A percentile compares a stretch with the other conserved stretches of the same genome.
phyloP scores from a whole-genome alignment of 2,329 filamentous ascomycete species.

The Ilyonectria sp. region DNA sequence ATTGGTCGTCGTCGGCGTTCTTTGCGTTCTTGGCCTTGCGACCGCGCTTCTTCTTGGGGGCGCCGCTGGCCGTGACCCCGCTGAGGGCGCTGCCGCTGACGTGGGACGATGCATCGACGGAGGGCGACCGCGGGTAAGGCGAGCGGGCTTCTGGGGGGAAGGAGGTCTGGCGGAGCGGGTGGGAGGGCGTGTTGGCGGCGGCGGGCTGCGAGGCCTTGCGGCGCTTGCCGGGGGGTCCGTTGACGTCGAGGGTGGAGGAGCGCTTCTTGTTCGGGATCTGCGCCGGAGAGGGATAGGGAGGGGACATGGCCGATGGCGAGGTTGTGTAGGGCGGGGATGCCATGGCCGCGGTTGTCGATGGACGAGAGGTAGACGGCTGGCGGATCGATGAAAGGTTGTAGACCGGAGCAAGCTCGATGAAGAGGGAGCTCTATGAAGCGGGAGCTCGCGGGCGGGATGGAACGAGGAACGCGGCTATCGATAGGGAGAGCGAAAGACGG shows the following conservation, averaged over 20 bases:
- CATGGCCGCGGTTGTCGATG: slow-evolving; percentile 53
- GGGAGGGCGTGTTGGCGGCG: slow-evolving; percentile 65
- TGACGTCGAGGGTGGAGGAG: slow-evolving; percentile 66
- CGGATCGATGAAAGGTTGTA: neutral
- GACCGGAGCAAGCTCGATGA: neutral
- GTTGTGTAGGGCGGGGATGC: slow-evolving; percentile 70
- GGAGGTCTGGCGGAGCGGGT: slow-evolving; percentile 85
- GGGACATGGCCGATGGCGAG: slow-evolving; percentile 69
- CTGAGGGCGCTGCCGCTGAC: slow-evolving; percentile 74
- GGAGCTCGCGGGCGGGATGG: neutral
- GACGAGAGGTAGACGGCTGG: neutral
- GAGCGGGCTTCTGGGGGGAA: slow-evolving; percentile 78
- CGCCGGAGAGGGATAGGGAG: slow-evolving; percentile 66
- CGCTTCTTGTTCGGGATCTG: slow-evolving; percentile 74
- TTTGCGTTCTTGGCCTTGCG: slow-evolving; percentile 73
- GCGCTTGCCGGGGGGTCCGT: slow-evolving; percentile 71
- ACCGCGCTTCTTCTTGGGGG: slow-evolving; percentile 72
- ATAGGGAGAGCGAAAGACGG: neutral
- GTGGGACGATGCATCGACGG: slow-evolving; percentile 73
- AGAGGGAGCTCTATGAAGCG: neutral
- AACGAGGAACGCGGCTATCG: neutral
- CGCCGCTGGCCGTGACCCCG: slow-evolving; percentile 55
- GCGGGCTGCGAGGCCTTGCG: slow-evolving; percentile 76
- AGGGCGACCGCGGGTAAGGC: slow-evolving; percentile 75
- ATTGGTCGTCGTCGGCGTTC: slow-evolving; percentile 60